These are phyloP conservation scores for Thraustochytrium striatum DNA, from an alignment of 352 stramenopile genomes.

Conservation along the genomic window DNA sequence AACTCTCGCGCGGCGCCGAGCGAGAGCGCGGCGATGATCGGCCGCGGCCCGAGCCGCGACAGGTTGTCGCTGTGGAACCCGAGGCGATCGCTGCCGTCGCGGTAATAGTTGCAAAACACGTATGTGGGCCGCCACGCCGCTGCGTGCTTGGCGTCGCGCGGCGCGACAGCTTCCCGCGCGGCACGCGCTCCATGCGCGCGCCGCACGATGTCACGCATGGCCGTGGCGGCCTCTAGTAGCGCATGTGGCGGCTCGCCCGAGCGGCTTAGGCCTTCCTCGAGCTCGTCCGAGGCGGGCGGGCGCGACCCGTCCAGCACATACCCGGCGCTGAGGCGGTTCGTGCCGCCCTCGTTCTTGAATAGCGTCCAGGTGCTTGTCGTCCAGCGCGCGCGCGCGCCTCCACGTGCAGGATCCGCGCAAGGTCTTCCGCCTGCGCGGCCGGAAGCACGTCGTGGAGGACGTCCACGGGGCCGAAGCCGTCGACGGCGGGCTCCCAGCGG, in stretches of 20 bases:
- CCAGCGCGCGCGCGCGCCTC: background rate
- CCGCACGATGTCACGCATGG: background rate
- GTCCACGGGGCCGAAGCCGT: background rate
- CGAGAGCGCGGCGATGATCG: slow-evolving; percentile 42
- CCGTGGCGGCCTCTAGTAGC: background rate
- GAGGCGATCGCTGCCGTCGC: slow-evolving; percentile 15
- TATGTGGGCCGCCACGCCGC: background rate
- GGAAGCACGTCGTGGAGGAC: background rate
- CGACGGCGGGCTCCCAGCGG: background rate
- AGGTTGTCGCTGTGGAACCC: slow-evolving; percentile 38
- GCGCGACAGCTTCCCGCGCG: background rate
- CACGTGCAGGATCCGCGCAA: background rate
- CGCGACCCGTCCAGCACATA: background rate
- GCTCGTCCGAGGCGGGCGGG: background rate
- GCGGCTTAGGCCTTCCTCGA: background rate
- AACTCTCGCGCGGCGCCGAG: slow-evolving; percentile 19
- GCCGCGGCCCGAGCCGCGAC: slow-evolving; percentile 8
- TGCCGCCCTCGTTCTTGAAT: slow-evolving; percentile 26
- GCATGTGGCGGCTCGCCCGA: background rate
- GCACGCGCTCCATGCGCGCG: background rate
- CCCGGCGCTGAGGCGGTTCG: slow-evolving; percentile 17
- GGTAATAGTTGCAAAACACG: slow-evolving; percentile 41
- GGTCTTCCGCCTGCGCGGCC: background rate
- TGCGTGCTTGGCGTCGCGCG: background rate
- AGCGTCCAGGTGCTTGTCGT: slow-evolving; percentile 24